A percentile compares a stretch with the other conserved stretches of the same genome.
Evolutionary conservation across 2,329 filamentous ascomycete species (phyloP).

Genomic region (Coccinonectria pachysandricola): DNA sequence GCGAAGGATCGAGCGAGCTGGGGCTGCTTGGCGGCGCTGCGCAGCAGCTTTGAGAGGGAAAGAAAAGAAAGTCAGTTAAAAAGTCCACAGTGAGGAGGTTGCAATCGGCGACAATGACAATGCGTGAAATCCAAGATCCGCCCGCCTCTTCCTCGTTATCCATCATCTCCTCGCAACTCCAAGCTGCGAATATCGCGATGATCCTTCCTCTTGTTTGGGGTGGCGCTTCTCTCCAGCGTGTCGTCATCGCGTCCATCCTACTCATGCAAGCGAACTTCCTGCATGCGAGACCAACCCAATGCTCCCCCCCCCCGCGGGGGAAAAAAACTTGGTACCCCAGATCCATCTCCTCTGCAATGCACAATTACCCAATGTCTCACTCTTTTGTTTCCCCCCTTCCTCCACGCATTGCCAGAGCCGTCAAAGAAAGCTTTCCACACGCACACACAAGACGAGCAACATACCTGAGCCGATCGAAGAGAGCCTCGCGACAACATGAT

Average conservation of each 20-base stretch:
- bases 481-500: constrained; percentile 52
- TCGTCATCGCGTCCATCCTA: no score
- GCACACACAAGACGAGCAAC: constrained; percentile 14
- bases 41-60: constrained; percentile 34
- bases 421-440: constrained; percentile 3
- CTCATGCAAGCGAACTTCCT: no score
- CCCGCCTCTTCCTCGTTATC: neutral
- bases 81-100: neutral
- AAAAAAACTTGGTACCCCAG: no score
- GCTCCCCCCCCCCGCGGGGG: no score
- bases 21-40: constrained; percentile 38
- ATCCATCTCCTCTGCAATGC: no score
- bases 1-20: constrained; percentile 52
- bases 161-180: no score
- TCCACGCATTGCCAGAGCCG: neutral
- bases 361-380: no score
- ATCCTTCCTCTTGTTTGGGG: no score
- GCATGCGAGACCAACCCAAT: no score
- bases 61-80: constrained; percentile 11
- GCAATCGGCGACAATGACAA: constrained; percentile 1
- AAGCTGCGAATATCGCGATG: no score
- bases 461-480: constrained; percentile 46
- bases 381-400: no score
- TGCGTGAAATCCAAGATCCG: neutral
- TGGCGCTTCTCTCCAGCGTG: no score